Conservation (phyloP, 306 rosid genomes). For the Spatholobus suberectus region DNA sequence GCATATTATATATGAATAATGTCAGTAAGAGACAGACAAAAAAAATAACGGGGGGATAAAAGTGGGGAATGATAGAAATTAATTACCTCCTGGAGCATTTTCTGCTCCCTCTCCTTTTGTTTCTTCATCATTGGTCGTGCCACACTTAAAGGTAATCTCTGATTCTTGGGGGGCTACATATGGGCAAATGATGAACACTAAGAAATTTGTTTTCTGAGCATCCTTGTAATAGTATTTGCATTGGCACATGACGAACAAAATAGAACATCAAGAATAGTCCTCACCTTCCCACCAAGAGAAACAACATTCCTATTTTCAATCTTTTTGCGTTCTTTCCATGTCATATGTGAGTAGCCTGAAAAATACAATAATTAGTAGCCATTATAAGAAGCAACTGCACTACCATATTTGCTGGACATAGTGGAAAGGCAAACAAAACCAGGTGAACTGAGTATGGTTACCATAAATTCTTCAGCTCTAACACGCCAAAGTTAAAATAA, state of each 20-base stretch:
- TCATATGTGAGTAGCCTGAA: slow-evolving; percentile 72
- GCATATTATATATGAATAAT: not conserved
- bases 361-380: slow-evolving; percentile 27
- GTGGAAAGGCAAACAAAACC: not conserved
- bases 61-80: not conserved
- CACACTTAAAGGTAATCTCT: slow-evolving; percentile 70
- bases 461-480: slow-evolving; percentile 5
- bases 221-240: not conserved
- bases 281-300: slow-evolving; percentile 90
- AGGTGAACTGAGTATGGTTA: not conserved
- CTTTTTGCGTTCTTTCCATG: slow-evolving; percentile 87
- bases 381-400: slow-evolving; percentile 21
- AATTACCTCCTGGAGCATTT: slow-evolving; percentile 71
- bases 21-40: not conserved
- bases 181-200: not conserved
- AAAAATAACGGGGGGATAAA: not conserved
- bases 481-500: not conserved
- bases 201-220: slow-evolving; percentile 3
- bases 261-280: slow-evolving; percentile 31
- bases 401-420: not conserved
- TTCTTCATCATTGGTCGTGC: slow-evolving; percentile 81
- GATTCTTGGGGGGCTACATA: slow-evolving; percentile 67
- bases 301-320: slow-evolving; percentile 70
- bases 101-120: slow-evolving; percentile 75
- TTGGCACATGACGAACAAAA: slow-evolving; percentile 6